Percentiles rank a stretch among this genome's conserved stretches.
Conservation (phyloP, 208 protist genomes). For the Trypanosoma conorhini region DNA sequence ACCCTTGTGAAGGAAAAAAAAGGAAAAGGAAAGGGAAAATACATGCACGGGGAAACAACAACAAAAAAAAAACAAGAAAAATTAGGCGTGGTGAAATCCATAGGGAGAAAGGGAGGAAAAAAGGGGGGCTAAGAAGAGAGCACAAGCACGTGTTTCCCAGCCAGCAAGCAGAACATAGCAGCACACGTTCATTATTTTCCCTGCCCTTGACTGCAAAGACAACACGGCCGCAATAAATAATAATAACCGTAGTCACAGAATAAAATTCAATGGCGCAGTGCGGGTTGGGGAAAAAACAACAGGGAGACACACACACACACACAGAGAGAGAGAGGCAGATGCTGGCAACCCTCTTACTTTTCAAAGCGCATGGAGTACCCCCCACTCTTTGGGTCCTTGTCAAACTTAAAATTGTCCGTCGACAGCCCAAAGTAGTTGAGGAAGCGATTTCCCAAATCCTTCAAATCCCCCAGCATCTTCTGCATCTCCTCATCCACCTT, state of each 20-base stretch:
- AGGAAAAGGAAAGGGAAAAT: too few species aligned
- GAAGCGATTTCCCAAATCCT: conserved; percentile 96
- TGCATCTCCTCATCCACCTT: conserved; percentile 94
- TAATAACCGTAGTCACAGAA: too few species aligned
- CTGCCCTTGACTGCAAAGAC: too few species aligned
- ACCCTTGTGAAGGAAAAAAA: background rate
- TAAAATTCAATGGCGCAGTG: too few species aligned
- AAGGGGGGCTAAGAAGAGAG: background rate
- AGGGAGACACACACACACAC: background rate
- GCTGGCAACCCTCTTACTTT: conserved; percentile 18
- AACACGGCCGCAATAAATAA: too few species aligned
- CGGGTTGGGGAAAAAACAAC: too few species aligned
- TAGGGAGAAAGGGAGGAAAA: background rate
- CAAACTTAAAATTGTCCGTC: conserved; percentile 97
- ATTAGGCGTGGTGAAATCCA: background rate
- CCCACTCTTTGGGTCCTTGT: conserved; percentile 93
- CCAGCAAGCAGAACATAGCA: too few species aligned
- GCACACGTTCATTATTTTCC: too few species aligned
- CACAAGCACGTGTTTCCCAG: too few species aligned
- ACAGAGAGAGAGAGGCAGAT: background rate
- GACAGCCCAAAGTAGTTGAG: conserved; percentile 96
- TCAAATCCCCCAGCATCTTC: conserved; percentile 96
- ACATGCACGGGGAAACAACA: background rate
- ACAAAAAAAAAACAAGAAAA: conserved; percentile 1
- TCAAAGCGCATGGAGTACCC: conserved; percentile 95